phyloP scores from a whole-genome alignment of 441 rosid species.

The Lepidium campestre region DNA sequence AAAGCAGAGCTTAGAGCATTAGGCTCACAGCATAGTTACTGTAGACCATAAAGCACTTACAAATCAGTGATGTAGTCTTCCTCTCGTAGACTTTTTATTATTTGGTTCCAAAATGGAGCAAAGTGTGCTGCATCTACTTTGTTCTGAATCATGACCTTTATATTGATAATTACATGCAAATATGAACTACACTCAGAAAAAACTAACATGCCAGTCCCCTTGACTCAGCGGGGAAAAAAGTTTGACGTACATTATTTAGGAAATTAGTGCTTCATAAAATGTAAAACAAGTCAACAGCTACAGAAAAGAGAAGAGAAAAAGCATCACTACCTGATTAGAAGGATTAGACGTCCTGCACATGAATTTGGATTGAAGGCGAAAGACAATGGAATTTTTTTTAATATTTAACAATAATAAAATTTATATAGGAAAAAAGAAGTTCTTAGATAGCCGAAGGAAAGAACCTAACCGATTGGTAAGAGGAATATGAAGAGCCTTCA shows the following conservation, averaged over 20 bases:
- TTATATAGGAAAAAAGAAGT: conserved; percentile 1
- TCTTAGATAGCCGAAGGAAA: conserved; percentile 5
- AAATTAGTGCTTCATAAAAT: neutral
- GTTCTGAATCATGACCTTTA: conserved; percentile 53
- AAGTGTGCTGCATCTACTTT: conserved; percentile 84
- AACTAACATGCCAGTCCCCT: conserved; percentile 7
- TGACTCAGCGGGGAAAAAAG: neutral
- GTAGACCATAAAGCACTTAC: conserved; percentile 46
- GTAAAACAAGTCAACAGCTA: conserved; percentile 15
- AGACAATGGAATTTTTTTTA: too few species aligned
- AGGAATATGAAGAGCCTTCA: conserved; percentile 61
- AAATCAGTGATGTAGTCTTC: conserved; percentile 83
- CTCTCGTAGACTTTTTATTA: conserved; percentile 76
- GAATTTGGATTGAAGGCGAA: conserved; percentile 11
- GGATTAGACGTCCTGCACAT: conserved; percentile 55
- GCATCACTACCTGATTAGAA: conserved; percentile 46
- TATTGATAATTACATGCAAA: conserved; percentile 9
- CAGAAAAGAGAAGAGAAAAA: neutral
- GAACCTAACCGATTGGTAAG: conserved; percentile 44
- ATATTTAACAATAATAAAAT: too few species aligned
- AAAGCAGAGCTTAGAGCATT: neutral
- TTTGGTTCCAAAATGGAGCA: conserved; percentile 97
- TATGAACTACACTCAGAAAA: conserved; percentile 6
- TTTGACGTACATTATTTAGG: neutral
- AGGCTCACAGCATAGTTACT: conserved; percentile 2